A percentile compares a stretch with the other conserved stretches of the same genome.
phyloP scores from a whole-genome alignment of 495 filamentous ascomycete species.

The Aspergillus hancockii region DNA sequence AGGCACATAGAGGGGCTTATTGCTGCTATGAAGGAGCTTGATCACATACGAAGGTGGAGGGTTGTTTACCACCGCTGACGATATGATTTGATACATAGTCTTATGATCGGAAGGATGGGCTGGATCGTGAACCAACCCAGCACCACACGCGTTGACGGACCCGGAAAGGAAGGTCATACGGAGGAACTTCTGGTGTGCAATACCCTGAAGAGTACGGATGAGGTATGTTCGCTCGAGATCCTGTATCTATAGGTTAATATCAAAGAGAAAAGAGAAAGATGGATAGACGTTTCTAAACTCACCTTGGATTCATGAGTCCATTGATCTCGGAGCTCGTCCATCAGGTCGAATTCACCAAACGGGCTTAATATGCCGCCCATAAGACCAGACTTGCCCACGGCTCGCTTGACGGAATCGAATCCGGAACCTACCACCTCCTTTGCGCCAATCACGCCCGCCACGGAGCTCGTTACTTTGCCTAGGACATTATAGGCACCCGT shows the following conservation, averaged over 20 bases:
- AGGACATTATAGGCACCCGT: slow-evolving; percentile 93
- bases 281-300: neutral
- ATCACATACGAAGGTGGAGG: slow-evolving; percentile 82
- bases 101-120: slow-evolving; percentile 90
- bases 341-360: slow-evolving; percentile 94
- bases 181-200: slow-evolving; percentile 87
- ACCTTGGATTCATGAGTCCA: slow-evolving; percentile 98
- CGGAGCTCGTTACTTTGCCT: slow-evolving; percentile 89
- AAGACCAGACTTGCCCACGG: slow-evolving; percentile 88
- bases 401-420: slow-evolving; percentile 92
- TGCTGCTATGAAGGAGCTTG: slow-evolving; percentile 83
- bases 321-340: slow-evolving; percentile 91
- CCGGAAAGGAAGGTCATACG: slow-evolving; percentile 96
- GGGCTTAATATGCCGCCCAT: slow-evolving; percentile 94
- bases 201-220: slow-evolving; percentile 92
- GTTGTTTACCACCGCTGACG: slow-evolving; percentile 85
- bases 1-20: slow-evolving; percentile 87
- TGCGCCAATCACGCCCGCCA: slow-evolving; percentile 91
- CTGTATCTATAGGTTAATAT: slow-evolving; percentile 28
- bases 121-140: slow-evolving; percentile 93
- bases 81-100: slow-evolving; percentile 98
- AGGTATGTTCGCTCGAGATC: slow-evolving; percentile 96
- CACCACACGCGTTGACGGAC: slow-evolving; percentile 87
- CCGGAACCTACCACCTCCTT: slow-evolving; percentile 88
- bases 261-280: slow-evolving; percentile 5